Conservation (phyloP, 164 flowering plant genomes). For the Warburgia ugandensis region DNA sequence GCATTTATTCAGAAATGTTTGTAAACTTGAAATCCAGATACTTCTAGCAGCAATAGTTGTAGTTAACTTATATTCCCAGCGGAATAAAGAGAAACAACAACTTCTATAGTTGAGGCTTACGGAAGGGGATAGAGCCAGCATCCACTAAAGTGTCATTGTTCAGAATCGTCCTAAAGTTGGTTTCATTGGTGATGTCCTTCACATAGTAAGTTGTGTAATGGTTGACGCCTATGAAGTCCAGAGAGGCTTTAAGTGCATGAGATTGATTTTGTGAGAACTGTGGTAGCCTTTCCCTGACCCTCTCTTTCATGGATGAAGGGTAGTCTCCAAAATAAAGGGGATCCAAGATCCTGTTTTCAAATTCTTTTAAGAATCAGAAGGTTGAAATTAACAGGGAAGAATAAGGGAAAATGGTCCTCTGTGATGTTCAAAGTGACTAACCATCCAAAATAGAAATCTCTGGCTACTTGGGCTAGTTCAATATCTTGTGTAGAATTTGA, state of each 20-base stretch:
- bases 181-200: constrained; percentile 3
- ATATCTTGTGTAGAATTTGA: constrained; percentile 59
- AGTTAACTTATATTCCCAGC: background rate
- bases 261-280: constrained; percentile 51
- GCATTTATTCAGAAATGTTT: background rate
- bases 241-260: constrained; percentile 36
- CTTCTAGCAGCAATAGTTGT: background rate
- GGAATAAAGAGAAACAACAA: background rate
- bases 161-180: background rate
- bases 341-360: constrained; percentile 52
- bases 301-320: constrained; percentile 67
- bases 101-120: background rate
- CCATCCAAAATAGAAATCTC: constrained; percentile 91
- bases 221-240: constrained; percentile 79
- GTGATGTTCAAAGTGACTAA: constrained; percentile 8
- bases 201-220: constrained; percentile 63
- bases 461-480: constrained; percentile 57
- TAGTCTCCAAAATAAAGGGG: constrained; percentile 78
- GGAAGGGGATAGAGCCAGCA: constrained; percentile 6
- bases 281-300: constrained; percentile 60
- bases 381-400: too few relatives aligned
- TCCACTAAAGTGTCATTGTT: constrained; percentile 6
- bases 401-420: too few relatives aligned
- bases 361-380: too few relatives aligned
- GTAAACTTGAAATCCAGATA: too few relatives aligned